A percentile compares a stretch with the other conserved stretches of the same genome.
These are phyloP conservation scores for Helicocarpus griseus DNA, from an alignment of 2,329 filamentous ascomycete genomes.

Conservation along the genomic window DNA sequence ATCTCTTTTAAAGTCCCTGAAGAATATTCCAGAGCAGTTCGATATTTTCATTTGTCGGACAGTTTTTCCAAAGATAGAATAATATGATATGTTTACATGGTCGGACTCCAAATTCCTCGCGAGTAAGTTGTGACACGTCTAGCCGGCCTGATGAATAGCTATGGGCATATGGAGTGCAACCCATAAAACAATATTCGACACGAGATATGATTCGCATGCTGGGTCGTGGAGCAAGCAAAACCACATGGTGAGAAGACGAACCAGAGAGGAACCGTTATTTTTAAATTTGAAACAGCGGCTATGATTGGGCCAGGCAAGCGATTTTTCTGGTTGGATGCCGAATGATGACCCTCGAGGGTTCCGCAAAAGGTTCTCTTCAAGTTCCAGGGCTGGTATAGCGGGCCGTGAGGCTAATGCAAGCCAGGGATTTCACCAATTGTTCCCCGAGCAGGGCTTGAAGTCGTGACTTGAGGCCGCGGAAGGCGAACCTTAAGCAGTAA, in stretches of 20 bases:
- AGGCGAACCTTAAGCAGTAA: not conserved
- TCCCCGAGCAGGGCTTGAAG: not conserved
- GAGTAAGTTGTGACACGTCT: no score
- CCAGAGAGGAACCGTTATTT: not conserved
- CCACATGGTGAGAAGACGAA: not conserved
- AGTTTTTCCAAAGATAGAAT: no score
- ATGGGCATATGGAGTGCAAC: no score
- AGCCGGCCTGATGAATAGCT: no score
- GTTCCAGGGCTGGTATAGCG: constrained; percentile 3
- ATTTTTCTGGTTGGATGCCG: not conserved
- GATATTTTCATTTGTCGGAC: no score
- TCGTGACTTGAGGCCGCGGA: not conserved
- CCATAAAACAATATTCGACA: no score
- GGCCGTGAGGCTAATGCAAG: constrained; percentile 3
- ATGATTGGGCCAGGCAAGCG: not conserved
- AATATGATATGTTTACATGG: no score
- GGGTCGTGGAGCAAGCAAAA: not conserved
- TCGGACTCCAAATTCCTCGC: no score
- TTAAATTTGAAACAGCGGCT: not conserved
- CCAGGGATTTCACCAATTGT: not conserved
- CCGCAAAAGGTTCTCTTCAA: constrained; percentile 10
- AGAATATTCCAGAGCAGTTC: no score
- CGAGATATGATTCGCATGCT: no score
- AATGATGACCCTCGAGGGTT: not conserved
- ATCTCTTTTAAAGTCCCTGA: no score